A percentile compares a stretch with the other conserved stretches of the same genome.
phyloP scores from a whole-genome alignment of 1,284 basidiomycete species.

The Sanghuangporus baumii region DNA sequence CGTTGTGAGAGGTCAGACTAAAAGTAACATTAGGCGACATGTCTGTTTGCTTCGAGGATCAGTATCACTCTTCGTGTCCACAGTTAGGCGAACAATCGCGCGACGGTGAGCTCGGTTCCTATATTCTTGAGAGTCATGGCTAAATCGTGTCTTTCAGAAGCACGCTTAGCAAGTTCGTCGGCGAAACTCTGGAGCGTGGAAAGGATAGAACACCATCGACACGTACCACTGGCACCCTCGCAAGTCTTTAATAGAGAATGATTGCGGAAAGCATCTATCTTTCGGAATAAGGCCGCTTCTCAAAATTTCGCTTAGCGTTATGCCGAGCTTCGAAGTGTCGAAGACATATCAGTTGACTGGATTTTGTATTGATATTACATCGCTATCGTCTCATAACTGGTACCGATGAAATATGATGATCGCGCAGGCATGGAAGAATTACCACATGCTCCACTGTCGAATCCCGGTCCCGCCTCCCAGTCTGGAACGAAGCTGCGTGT shows the following conservation, averaged over 20 bases:
- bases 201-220: background rate
- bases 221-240: slow-evolving; percentile 3
- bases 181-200: slow-evolving; percentile 10
- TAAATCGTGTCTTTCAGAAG: slow-evolving; percentile 1
- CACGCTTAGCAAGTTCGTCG: slow-evolving; percentile 5
- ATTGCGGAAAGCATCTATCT: background rate
- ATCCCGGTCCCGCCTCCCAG: background rate
- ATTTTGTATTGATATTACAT: background rate
- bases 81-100: background rate
- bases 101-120: background rate
- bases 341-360: background rate
- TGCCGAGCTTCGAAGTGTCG: background rate
- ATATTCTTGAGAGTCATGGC: background rate
- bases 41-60: background rate
- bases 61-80: background rate
- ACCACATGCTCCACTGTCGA: background rate
- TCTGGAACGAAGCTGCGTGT: background rate
- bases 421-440: background rate
- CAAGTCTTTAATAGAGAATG: background rate
- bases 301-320: background rate
- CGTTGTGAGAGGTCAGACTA: background rate
- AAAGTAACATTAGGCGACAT: background rate
- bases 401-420: background rate
- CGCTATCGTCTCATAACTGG: background rate
- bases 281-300: background rate